Evolutionary conservation across 345 rosid species (phyloP).

Genomic region (Orychophragmus violaceus): DNA sequence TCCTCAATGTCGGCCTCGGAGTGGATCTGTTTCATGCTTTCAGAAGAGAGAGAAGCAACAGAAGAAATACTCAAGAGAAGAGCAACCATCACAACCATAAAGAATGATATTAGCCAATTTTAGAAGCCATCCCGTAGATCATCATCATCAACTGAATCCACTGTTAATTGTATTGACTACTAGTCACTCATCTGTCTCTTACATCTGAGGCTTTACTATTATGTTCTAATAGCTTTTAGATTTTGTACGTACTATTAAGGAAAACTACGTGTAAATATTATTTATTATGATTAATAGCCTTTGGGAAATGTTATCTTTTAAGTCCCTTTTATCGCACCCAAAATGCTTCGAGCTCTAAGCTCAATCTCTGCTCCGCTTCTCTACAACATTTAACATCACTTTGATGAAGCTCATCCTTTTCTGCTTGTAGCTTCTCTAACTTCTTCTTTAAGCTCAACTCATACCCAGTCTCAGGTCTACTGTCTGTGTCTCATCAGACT

Average conservation of each 20-base stretch:
- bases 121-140: not conserved
- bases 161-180: slow-evolving; percentile 6
- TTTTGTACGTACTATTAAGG: not conserved
- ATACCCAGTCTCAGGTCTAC: no score
- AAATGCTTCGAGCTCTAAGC: no score
- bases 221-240: slow-evolving; percentile 1
- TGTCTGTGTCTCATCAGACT: no score
- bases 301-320: no score
- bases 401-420: no score
- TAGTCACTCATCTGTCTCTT: not conserved
- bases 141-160: not conserved
- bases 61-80: slow-evolving; percentile 21
- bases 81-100: slow-evolving; percentile 13
- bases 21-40: slow-evolving; percentile 69
- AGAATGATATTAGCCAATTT: slow-evolving; percentile 3
- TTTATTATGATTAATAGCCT: not conserved
- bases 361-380: no score
- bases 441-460: no score
- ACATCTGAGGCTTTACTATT: not conserved
- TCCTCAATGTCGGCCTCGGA: slow-evolving; percentile 66
- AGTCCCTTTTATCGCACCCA: no score
- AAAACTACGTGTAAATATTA: not conserved
- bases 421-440: no score
- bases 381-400: no score
- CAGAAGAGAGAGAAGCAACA: slow-evolving; percentile 48